Base-by-base conservation (phyloP, 23 red algal species). In the Gracilaria caudata region DNA sequence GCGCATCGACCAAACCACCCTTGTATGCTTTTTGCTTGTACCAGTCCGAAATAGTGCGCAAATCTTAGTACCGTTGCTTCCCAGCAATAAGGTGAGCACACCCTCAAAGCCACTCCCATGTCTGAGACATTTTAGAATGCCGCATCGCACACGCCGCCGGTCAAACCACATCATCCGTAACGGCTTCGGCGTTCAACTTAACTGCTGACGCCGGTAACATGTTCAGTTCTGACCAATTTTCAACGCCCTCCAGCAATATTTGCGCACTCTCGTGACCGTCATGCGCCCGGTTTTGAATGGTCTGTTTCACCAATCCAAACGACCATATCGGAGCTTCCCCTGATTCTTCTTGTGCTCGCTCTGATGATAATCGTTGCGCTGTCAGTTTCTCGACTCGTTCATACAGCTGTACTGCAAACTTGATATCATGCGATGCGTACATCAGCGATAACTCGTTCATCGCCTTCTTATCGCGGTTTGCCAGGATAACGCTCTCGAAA, bases 401-500 rank as follows among this genome's bases (percentile, higher is more conserved):
- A 32, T 80, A 80, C 21, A 80, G 9, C 29, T 63, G 20, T 60
- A 60, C 35, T n/a, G 77, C 77, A 35, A 60, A 80, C 21, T 60
- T 39, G 26, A 79, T 58, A 28, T 79, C 46, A 19, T 17, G 4
- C 4, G 26, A 1, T 19, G 76, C 46, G 21, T 57, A 38, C 25
- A 37, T 56, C 49, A 57, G 30, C 9, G 44, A 49, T 12, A 78
- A 70, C 54, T 78, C 70, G 21, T 57, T 28, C 68, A 88, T 88
- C 12, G 84, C 63, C 70, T 78, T 78, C 16, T 45, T 19, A 36
- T 88, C 84, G 41, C 66, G 73, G 28, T 78, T 64, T 32, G 84
- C 84, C 51, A 88, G 29, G 46, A 88, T 88, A n/a, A 70, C 84
- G 36, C 68, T 88, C 56, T 88, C 84, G 30, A 59, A 88, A 36